These are phyloP conservation scores for Mycena vitilis DNA, from an alignment of 768 basidiomycete genomes.

Conservation along the genomic window DNA sequence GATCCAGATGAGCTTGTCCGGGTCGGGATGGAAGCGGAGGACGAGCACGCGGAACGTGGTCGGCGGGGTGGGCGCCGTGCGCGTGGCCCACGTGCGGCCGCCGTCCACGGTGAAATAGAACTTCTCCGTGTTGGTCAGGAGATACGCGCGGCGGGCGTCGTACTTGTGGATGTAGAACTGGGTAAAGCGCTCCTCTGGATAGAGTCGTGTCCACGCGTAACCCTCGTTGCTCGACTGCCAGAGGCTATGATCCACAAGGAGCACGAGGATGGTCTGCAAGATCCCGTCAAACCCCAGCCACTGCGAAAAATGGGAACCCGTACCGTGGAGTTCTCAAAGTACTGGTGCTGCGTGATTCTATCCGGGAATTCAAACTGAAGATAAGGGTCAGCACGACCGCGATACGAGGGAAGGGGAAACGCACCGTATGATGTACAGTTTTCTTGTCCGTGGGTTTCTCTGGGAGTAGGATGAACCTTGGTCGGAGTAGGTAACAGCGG, in stretches of 20 bases:
- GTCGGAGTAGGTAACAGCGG: conserved; percentile 3
- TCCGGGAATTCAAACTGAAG: conserved; percentile 74
- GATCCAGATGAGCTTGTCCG: conserved; percentile 91
- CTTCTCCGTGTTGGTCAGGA: conserved; percentile 74
- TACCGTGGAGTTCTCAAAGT: conserved; percentile 84
- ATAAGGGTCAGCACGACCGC: not conserved
- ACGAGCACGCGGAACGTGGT: conserved; percentile 83
- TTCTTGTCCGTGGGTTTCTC: conserved; percentile 79
- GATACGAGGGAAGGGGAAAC: conserved; percentile 37
- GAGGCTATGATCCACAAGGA: conserved; percentile 77
- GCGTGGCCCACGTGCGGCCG: conserved; percentile 74
- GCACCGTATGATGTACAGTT: conserved; percentile 78
- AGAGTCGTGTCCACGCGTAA: conserved; percentile 84
- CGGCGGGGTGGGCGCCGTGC: conserved; percentile 72
- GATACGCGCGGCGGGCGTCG: conserved; percentile 86
- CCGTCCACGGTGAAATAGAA: conserved; percentile 87
- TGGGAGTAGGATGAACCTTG: not conserved
- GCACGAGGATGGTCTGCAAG: conserved; percentile 81
- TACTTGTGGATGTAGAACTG: conserved; percentile 89
- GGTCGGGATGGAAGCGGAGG: conserved; percentile 87
- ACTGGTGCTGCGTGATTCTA: conserved; percentile 76
- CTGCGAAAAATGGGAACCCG: conserved; percentile 28
- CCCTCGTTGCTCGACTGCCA: conserved; percentile 98
- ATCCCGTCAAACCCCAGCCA: conserved; percentile 21
- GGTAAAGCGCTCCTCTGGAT: conserved; percentile 73